Base-by-base conservation (phyloP, 148 eudicot genomes). In the Vaccinium vitisidaea region DNA sequence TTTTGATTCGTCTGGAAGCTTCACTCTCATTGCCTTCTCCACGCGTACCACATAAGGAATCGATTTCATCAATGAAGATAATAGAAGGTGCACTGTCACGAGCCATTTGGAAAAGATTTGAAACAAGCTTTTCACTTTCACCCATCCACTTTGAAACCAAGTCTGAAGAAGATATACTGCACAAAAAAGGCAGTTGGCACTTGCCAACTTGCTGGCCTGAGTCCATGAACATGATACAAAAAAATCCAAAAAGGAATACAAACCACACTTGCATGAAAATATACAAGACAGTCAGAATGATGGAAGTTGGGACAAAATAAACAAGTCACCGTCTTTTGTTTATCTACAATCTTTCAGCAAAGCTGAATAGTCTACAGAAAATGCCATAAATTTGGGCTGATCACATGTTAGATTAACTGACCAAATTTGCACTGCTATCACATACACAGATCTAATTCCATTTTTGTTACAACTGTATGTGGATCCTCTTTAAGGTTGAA, bases 61-160 rank as follows among this genome's bases (percentile, higher is more conserved):
- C 99, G 85, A 97, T 97, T 91, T 97, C 99, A 92, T 97, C 99
- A 85, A 97, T 70, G 67, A 97, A 97, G 53, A 97, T 95, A 83
- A 97, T 97, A 39, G 99, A 91, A 21, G 99, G 99, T 39, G 95
- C 90, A 89, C 99, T 97, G 86, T 97, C 99, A 73, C 99, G 99
- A 84, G 99, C 98, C 99, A 97, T 97, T 88, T 94, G 92, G 85
- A 97, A 97, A 85, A 97, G 98, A 88, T 97, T 97, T 84, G 98
- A 90, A 63, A 97, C 99, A 80, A 97, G 88, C 91, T 97, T 97
- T 86, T 97, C 99, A 91, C 99, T 97, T 91, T 97, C 99, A 77
- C 99, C 99, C 99, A 97, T 97, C 99, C 99, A 97, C 90, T 97
- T 97, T 82, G 99, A 97, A 83, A 97, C 99, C 89, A 97, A 87